These are phyloP conservation scores for Phtheirospermum japonicum DNA, from an alignment of 257 asterid species.

Conservation along the genomic window DNA sequence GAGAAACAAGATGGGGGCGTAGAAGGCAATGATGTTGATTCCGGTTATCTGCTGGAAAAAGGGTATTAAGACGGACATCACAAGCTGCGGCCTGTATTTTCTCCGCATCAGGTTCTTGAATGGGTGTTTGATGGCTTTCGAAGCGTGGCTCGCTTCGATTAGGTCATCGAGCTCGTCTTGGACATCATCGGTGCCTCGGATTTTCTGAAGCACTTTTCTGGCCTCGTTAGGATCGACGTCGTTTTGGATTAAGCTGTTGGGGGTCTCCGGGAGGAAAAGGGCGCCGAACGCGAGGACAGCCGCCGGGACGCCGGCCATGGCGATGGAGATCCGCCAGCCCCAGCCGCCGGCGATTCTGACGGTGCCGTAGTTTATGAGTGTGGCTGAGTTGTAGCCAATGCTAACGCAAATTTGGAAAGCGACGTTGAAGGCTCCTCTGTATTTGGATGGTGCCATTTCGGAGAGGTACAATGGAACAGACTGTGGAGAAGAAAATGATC, in stretches of 20 bases:
- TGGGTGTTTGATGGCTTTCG: conserved; percentile 31
- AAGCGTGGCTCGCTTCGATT: conserved; percentile 31
- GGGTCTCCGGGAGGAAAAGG: conserved; percentile 34
- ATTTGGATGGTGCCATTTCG: conserved; percentile 67
- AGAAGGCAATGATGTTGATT: conserved; percentile 32
- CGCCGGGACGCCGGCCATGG: conserved; percentile 37
- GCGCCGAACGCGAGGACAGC: conserved; percentile 30
- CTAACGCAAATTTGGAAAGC: conserved; percentile 57
- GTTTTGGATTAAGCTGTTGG: conserved; percentile 34
- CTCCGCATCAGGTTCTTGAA: conserved; percentile 29
- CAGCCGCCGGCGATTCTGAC: conserved; percentile 32
- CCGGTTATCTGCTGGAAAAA: conserved; percentile 37
- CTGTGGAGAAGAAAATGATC: conserved; percentile 21
- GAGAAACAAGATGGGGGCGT: conserved; percentile 31
- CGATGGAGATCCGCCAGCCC: conserved; percentile 39
- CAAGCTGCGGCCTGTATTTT: conserved; percentile 36
- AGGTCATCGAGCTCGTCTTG: conserved; percentile 30
- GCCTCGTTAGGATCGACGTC: conserved; percentile 29
- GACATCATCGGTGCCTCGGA: conserved; percentile 34
- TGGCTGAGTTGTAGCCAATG: conserved; percentile 47
- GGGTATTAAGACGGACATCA: conserved; percentile 36
- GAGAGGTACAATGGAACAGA: conserved; percentile 65
- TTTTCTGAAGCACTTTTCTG: conserved; percentile 14
- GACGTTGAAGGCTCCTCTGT: conserved; percentile 60
- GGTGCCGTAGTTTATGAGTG: conserved; percentile 47